These are phyloP conservation scores for Krasilnikovozyma curviuscula DNA, from an alignment of 768 basidiomycete species.

Conservation along the genomic window DNA sequence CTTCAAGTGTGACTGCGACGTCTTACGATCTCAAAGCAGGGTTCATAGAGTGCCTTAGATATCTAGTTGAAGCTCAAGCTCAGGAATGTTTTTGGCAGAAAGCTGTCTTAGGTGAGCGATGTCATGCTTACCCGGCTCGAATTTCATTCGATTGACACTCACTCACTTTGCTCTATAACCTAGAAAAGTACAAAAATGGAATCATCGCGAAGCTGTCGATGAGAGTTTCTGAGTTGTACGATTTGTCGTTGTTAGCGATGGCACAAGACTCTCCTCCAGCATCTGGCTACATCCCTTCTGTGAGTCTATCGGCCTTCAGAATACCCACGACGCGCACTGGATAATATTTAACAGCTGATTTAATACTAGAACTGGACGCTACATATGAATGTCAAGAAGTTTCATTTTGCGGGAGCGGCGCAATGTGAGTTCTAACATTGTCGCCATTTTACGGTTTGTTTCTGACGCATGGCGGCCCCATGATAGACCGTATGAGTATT, in stretches of 20 bases:
- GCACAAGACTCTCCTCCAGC: conserved; percentile 20
- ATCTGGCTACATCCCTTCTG: conserved; percentile 17
- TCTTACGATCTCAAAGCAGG: conserved; percentile 43
- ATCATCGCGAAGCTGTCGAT: conserved; percentile 65
- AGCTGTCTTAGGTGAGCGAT: conserved; percentile 60
- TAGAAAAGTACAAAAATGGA: conserved; percentile 57
- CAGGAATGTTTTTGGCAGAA: conserved; percentile 96
- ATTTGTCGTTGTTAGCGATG: conserved; percentile 28
- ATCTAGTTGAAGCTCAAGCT: conserved; percentile 74
- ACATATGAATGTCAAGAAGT: conserved; percentile 60
- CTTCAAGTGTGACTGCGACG: conserved; percentile 17
- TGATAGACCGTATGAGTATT: conserved; percentile 47
- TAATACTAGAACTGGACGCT: conserved; percentile 47
- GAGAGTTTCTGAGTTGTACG: conserved; percentile 49
- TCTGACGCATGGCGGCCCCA: neutral
- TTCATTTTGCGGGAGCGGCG: conserved; percentile 75
- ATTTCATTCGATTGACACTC: no score
- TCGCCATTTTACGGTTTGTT: neutral
- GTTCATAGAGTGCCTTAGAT: conserved; percentile 45
- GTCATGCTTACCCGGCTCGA: no score
- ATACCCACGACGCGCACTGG: neutral
- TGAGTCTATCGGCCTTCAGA: neutral
- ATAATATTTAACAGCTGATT: neutral
- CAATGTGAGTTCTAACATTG: conserved; percentile 30
- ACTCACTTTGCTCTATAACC: conserved; percentile 1